Evolutionary conservation across 179 eudicot species (phyloP), one percentile per base, ranked within the genome.

Genomic region (Silene coronaria): DNA sequence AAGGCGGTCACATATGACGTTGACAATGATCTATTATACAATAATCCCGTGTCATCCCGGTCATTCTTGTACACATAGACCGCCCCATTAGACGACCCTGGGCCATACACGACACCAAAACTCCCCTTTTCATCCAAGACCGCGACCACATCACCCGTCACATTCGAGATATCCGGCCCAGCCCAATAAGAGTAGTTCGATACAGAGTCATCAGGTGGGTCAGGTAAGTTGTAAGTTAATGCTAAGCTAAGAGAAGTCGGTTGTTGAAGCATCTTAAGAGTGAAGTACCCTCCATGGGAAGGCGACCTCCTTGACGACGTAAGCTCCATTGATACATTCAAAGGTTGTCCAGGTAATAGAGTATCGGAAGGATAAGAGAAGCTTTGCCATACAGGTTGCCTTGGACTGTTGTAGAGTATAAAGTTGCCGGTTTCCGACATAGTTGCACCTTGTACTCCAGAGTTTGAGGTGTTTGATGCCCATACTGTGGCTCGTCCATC

Each of bases 331-430:
- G 89, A 79, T 64, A 53, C 91, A 0, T 90, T 83, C 53, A 94
- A 69, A 14, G 96, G 89, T 60, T 94, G 98, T 61, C 92, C 92
- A 0, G 97, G 98, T 58, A 94, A 84, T 70, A 92, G 92, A 0
- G 98, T 94, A 78, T 94, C 91, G 1, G 95, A 82, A 6, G 98
- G 98, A 67, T 90, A 87, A 0, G 95, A 87, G 74, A 92, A 94
- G 80, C 88, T 89, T 68, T 94, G 90, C 91, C 96, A 94, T 0
- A 81, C 74, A 16, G 86, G 78, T n/a, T 48, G 59, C 13, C 63
- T 80, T 36, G 67, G 62, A 13, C 72, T 11, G 58, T 79, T 70
- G 86, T 86, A 89, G 51, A 92, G 84, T 38, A 91, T 78, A 59
- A 94, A 85, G 84, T 92, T 94, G 73, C 96, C 98, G 5, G 85